Conservation (phyloP, 306 rosid genomes). For the Sophora flavescens region DNA sequence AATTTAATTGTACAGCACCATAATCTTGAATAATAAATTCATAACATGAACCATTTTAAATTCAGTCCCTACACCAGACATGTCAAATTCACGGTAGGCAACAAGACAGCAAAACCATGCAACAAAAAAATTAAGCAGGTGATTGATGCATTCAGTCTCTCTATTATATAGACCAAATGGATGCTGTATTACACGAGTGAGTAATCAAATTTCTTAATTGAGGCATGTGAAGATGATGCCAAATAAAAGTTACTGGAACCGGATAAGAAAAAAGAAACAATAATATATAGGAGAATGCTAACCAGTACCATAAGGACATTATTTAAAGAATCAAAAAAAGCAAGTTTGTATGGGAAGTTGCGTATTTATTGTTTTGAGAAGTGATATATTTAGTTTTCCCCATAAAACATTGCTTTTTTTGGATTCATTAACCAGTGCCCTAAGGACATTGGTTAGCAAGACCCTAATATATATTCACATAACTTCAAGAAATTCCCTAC, state of each 20-base stretch:
- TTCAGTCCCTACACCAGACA: constrained; percentile 1
- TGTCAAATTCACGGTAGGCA: constrained; percentile 8
- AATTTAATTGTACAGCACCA: constrained; percentile 17
- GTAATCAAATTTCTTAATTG: constrained; percentile 24
- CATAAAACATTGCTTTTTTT: too few species aligned
- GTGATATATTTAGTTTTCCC: too few species aligned
- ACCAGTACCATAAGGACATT: too few species aligned
- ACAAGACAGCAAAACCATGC: constrained; percentile 5
- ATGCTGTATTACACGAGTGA: neutral
- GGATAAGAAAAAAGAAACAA: neutral
- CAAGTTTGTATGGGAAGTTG: too few species aligned
- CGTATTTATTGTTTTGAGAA: too few species aligned
- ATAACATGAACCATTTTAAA: constrained; percentile 30
- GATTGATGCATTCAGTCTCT: constrained; percentile 9
- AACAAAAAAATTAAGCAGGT: constrained; percentile 27
- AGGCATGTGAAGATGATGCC: constrained; percentile 29
- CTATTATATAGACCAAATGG: constrained; percentile 8
- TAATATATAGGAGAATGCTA: neutral
- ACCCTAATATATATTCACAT: neutral
- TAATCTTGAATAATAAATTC: constrained; percentile 13
- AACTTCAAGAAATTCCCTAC: constrained; percentile 8
- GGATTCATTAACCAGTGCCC: too few species aligned
- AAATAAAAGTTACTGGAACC: neutral
- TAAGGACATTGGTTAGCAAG: too few species aligned
- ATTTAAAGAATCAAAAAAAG: too few species aligned